phyloP scores from a whole-genome alignment of 140 eudicot species.

The Anethum foeniculum region DNA sequence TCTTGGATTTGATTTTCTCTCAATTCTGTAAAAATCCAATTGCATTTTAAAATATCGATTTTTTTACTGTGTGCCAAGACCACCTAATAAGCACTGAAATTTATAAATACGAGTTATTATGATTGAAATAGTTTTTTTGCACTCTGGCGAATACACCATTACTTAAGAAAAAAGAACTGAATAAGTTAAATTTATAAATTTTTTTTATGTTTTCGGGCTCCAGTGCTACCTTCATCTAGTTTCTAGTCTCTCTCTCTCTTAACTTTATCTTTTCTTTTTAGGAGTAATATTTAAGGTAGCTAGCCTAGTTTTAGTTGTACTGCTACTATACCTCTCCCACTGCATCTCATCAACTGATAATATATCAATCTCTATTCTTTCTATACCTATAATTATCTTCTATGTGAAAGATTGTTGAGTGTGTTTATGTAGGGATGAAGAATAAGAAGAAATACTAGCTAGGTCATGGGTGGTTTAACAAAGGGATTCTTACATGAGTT shows the following conservation, averaged over 20 bases:
- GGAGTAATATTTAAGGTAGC: no score
- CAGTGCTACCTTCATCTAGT: background rate
- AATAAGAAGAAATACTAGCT: background rate
- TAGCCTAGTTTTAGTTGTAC: background rate
- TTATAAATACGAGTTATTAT: no score
- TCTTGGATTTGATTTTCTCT: background rate
- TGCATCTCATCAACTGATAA: background rate
- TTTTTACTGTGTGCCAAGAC: no score
- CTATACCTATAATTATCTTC: background rate
- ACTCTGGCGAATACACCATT: no score
- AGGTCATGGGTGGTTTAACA: conserved; percentile 9
- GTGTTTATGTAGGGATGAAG: background rate
- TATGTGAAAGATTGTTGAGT: background rate
- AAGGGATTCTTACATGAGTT: conserved; percentile 11
- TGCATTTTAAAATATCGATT: no score
- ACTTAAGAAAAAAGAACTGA: no score
- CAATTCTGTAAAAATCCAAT: no score
- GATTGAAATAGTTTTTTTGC: no score
- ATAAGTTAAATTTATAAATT: no score
- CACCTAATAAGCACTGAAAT: no score
- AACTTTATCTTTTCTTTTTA: background rate
- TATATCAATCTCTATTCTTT: background rate
- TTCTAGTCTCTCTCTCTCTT: background rate
- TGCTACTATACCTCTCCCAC: background rate
- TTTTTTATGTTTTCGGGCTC: no score